Base-by-base conservation (phyloP, 73 alveolate species). In the Symbiodinium pilosum region DNA sequence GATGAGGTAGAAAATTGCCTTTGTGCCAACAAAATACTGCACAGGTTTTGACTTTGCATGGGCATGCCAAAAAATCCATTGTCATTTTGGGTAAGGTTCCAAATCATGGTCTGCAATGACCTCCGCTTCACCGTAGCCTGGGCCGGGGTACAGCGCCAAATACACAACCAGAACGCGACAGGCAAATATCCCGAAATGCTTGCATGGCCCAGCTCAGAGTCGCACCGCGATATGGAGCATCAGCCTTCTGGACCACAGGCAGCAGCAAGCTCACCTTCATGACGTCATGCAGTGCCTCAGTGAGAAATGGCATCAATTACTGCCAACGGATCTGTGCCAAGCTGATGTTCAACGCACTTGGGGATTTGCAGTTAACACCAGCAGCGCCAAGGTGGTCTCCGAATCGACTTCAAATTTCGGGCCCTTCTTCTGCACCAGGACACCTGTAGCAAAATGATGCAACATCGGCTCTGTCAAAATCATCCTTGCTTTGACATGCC, bases 281-380 rank as follows among this genome's bases (percentile, higher is more conserved):
- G 93, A 93, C 83, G 98, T 93, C 98, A 32, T 93, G 98, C 98
- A 93, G 77, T 1, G 97, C 97, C 97, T 91, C 38, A 43, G 47
- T 34, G 6, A 51, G 26, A 47, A 6, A 47, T 6, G 26, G n/a
- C 26, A 43, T 32, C 86, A 1, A 9, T 75, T 4, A 32, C 86
- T 24, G 9, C 12, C 41, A 26, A 69, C 28, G 28, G 28, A n/a
- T n/a, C n/a, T n/a, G n/a, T 36, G 34, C 12, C 52, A 40, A 32
- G 2, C 30, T 28, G 84, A 34, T 20, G 36, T 34, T 39, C 32
- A 16, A 11, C n/a, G n/a, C 43, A 14, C 52, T 81, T 39, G 56
- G 40, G 88, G 88, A 54, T 39, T 28, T 16, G 38, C 97, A 2
- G 97, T 91, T 42, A 91, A 88, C 87, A 91, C 97, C 97, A 91